Evolutionary conservation across 805 yeast genomes (phyloP), one percentile per base, ranked within the genome.

Genomic region (Candida patagonica): DNA sequence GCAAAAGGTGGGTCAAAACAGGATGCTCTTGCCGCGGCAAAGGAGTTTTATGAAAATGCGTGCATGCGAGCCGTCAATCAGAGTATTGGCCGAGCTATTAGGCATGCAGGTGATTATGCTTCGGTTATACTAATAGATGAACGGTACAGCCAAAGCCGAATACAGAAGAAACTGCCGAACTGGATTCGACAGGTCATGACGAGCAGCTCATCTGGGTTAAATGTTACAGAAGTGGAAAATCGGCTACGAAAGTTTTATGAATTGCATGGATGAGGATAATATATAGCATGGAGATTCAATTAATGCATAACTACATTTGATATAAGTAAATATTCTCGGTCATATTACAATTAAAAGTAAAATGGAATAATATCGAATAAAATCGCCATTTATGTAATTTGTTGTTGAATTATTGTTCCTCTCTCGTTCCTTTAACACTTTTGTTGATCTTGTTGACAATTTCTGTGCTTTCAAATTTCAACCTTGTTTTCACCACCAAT

Each of bases 31-130:
- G 49, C 40, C 2, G 65, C 65, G 20, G 83, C 88, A 0, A 55
- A 55, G 21, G 71, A 70, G 24, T 85, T 75, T 51, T 80, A 83
- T 51, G 95, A 87, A 49, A 85, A 83, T 51, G 64, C 85, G 5
- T 87, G 95, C 54, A 81, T 89, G 92, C 74, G 87, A 38, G 82
- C 95, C 0, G 86, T 88, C 1, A 88, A 88, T 55, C 97, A 88
- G 58, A 78, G 94, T 60, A 79, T 89, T 9, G 97, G 96, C 0
- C 70, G 97, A 47, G 84, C 96, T 5, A 88, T 88, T 29, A 66
- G 97, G 44, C 95, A 88, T 56, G 71, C 70, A 20, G 69, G 71
- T 30, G 97, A 89, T 59, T 87, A 82, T 54, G 79, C 96, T 0
- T 70, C 74, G 12, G 80, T 89, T 5, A 75, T 73, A 49, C 63